A percentile compares a stretch with the other conserved stretches of the same genome.
Conservation (phyloP, 768 basidiomycete species). For the Hypsizygus marmoreus region DNA sequence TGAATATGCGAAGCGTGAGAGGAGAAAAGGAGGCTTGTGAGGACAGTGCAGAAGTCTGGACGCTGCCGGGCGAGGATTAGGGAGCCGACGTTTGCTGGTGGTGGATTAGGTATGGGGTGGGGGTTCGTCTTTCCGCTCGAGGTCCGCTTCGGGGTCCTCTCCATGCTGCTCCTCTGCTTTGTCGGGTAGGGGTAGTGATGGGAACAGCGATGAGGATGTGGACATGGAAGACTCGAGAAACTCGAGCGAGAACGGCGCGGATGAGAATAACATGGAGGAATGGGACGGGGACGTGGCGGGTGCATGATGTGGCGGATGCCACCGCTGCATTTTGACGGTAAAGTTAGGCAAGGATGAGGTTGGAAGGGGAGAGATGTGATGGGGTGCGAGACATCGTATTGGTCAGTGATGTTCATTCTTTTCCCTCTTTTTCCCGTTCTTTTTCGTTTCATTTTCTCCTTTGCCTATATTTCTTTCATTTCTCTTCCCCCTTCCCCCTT, state of each 20-base stretch:
- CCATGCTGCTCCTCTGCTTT: not conserved
- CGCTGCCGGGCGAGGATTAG: too few species aligned
- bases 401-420: conserved; percentile 52
- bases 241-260: conserved; percentile 14
- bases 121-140: too few species aligned
- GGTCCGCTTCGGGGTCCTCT: too few species aligned
- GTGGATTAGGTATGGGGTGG: not conserved
- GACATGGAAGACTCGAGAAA: conserved; percentile 7
- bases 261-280: too few species aligned
- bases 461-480: not conserved
- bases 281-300: conserved; percentile 26
- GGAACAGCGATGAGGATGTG: conserved; percentile 8
- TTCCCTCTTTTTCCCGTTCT: too few species aligned
- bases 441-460: too few species aligned
- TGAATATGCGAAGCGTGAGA: not conserved
- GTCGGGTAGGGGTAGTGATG: not conserved
- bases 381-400: conserved; percentile 65
- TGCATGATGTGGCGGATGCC: conserved; percentile 11
- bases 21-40: not conserved
- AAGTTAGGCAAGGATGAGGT: conserved; percentile 4
- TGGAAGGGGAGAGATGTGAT: conserved; percentile 34
- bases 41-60: not conserved
- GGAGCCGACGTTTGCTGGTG: not conserved
- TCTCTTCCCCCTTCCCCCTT: too few species aligned
- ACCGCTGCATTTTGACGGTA: conserved; percentile 20